These are phyloP conservation scores for Chrysanthemum lavandulifolium DNA, from an alignment of 129 eudicot genomes.

Conservation along the genomic window DNA sequence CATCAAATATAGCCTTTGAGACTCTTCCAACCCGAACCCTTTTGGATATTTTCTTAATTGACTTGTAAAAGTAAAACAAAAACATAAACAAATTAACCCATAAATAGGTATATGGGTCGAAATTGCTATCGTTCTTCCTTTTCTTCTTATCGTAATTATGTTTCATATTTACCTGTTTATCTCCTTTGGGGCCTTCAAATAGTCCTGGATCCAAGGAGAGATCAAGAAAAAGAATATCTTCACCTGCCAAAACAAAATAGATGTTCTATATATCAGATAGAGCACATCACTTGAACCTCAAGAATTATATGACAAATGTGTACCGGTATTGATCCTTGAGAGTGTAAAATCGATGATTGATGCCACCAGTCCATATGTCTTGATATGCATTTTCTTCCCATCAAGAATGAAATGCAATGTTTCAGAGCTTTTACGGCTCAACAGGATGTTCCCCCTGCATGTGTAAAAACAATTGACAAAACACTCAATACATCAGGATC, in stretches of 20 bases:
- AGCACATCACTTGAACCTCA: neutral
- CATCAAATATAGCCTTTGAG: no score
- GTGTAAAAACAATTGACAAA: slow-evolving; percentile 8
- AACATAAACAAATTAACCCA: no score
- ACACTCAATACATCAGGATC: slow-evolving; percentile 1
- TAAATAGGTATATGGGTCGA: no score
- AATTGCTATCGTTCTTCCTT: no score
- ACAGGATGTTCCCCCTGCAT: slow-evolving; percentile 81
- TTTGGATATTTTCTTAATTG: no score
- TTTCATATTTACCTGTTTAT: slow-evolving; percentile 63
- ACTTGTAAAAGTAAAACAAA: no score
- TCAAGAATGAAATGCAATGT: slow-evolving; percentile 61
- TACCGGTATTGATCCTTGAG: slow-evolving; percentile 92
- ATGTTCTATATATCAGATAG: slow-evolving; percentile 10
- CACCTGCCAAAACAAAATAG: slow-evolving; percentile 50
- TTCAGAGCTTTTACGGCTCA: slow-evolving; percentile 65
- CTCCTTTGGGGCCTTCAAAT: slow-evolving; percentile 91
- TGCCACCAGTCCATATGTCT: slow-evolving; percentile 60
- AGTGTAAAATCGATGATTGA: slow-evolving; percentile 96
- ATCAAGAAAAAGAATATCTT: slow-evolving; percentile 81
- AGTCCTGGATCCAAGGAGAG: slow-evolving; percentile 81
- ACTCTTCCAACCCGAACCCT: no score
- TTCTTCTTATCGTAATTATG: neutral
- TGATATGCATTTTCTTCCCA: slow-evolving; percentile 56
- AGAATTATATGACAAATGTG: neutral